phyloP scores from a whole-genome alignment of 495 filamentous ascomycete species.

The Sordaria brevicollis region DNA sequence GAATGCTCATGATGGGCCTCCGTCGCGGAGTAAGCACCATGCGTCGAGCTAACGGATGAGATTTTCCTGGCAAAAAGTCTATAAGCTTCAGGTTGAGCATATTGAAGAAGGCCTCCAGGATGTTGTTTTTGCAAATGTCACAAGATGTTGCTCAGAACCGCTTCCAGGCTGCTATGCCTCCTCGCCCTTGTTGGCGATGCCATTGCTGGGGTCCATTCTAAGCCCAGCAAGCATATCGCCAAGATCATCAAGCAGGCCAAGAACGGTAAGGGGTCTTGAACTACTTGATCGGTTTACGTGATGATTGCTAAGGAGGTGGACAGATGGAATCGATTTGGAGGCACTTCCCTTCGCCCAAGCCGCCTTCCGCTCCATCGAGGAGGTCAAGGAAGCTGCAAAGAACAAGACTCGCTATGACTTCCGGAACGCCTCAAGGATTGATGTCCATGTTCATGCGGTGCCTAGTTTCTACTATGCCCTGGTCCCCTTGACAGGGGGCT shows the following conservation, averaged over 20 bases:
- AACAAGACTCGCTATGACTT: neutral
- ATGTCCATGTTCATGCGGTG: neutral
- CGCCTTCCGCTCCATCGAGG: neutral
- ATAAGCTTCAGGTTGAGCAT: neutral
- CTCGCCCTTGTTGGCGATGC: neutral
- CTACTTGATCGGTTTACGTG: neutral
- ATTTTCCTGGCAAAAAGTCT: neutral
- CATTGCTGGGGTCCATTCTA: neutral
- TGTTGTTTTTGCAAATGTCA: neutral
- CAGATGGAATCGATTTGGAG: neutral
- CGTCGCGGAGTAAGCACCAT: neutral
- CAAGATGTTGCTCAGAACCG: neutral
- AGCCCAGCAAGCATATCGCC: neutral
- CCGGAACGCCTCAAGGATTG: neutral
- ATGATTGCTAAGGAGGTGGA: neutral
- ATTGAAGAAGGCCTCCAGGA: neutral
- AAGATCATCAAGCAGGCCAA: neutral
- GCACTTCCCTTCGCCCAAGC: slow-evolving; percentile 2
- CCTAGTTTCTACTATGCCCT: neutral
- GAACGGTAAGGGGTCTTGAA: neutral
- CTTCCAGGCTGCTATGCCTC: neutral
- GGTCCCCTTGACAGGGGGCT: neutral
- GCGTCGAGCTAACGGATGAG: neutral
- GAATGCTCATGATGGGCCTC: neutral
- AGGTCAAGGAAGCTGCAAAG: neutral